Evolutionary conservation across 2,329 filamentous ascomycete species (phyloP).

Genomic region (Ophiosphaerella herpotricha): DNA sequence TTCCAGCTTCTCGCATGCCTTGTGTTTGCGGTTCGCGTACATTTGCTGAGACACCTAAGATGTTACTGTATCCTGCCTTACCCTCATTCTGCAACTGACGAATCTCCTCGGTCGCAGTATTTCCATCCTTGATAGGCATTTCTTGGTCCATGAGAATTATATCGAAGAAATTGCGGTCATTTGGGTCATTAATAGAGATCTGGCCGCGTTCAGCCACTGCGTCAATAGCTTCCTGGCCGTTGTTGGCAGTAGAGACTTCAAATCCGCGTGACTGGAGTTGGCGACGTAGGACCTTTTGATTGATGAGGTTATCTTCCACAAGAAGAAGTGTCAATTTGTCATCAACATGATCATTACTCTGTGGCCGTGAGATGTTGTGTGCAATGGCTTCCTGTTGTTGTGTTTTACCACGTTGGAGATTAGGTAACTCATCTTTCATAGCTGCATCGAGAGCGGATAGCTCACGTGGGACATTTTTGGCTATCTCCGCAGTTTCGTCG

Average conservation of each 20-base stretch:
- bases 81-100: conserved; percentile 42
- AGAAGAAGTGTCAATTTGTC: conserved; percentile 42
- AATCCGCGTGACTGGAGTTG: conserved; percentile 53
- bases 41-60: conserved; percentile 48
- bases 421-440: conserved; percentile 14
- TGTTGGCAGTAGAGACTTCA: conserved; percentile 48
- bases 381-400: conserved; percentile 26
- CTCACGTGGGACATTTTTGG: conserved; percentile 13
- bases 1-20: conserved; percentile 43
- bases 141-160: conserved; percentile 52
- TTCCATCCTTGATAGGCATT: conserved; percentile 52
- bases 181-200: conserved; percentile 9
- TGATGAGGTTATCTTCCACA: conserved; percentile 57
- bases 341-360: conserved; percentile 23
- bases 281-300: conserved; percentile 55
- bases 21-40: conserved; percentile 42
- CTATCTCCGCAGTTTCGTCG: conserved; percentile 25
- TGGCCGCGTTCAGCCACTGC: conserved; percentile 38
- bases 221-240: conserved; percentile 53
- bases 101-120: conserved; percentile 47
- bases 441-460: neutral
- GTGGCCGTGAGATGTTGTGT: conserved; percentile 19
- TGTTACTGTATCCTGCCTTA: conserved; percentile 38
- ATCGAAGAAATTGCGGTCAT: conserved; percentile 42
- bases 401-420: conserved; percentile 30